Evolutionary conservation across 2,329 filamentous ascomycete genomes (phyloP), one percentile per base, ranked within the genome.

Genomic region (Claviceps citrina): DNA sequence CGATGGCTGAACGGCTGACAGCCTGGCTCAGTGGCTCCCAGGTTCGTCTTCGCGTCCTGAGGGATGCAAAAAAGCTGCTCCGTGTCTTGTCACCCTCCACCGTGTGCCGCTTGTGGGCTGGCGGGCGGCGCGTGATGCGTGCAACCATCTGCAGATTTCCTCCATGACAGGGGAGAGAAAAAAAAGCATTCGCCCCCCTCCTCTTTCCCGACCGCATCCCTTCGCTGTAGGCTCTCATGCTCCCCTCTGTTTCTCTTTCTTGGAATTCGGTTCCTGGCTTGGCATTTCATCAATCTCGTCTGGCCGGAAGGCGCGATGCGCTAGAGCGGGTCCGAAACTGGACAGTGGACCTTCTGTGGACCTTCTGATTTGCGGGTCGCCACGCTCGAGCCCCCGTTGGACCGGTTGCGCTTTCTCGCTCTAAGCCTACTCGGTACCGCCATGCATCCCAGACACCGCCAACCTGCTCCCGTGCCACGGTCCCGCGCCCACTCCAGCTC

Each of bases 381-480:
- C 19, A 25, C 33, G 37, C 37, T 40, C 38, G 30, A 15, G 40
- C 35, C 40, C 18, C 30, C 37, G 31, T 15, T 19, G 26, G 10
- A 27, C 30, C 31, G 19, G 24, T 41, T 53, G 48, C 43, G 49
- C 49, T 47, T 54, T 57, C 50, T 54, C 45, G 52, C 56, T 54
- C 56, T 59, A 54, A 57, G 55, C 55, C n/a, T n/a, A 49, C 49
- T 56, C 51, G 52, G 51, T 51, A 51, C 7, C 26, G 60, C 39
- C 36, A 46, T 63, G 61, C 51, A 49, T 46, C 47, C 49, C 43
- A 52, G 49, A 49, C 45, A 56, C 46, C 42, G 43, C 46, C 47
- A 47, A 47, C 45, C 39, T 33, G 46, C 40, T 33, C 47, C 32
- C 38, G 44, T 43, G 42, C 41, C 44, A 44, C 28, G 33, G 28